phyloP scores from a whole-genome alignment of 768 basidiomycete genomes.

The Grammothele lineata region DNA sequence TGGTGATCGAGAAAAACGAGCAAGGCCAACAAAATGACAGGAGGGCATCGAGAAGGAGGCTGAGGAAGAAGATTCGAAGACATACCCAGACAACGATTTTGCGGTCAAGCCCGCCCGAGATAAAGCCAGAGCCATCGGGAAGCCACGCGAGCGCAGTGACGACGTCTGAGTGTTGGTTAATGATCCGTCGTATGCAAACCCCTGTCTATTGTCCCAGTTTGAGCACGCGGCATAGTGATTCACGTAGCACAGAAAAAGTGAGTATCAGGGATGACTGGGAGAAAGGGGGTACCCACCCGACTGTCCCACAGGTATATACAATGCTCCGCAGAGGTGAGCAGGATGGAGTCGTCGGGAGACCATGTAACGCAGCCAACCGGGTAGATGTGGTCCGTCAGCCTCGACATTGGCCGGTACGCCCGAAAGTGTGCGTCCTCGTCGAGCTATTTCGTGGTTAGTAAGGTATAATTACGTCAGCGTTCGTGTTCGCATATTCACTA shows the following conservation, averaged over 20 bases:
- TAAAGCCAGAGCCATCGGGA: constrained; percentile 84
- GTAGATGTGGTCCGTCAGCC: constrained; percentile 73
- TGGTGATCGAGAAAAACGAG: not conserved
- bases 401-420: constrained; percentile 56
- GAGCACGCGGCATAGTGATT: constrained; percentile 3
- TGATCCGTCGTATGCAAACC: constrained; percentile 54
- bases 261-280: constrained; percentile 2
- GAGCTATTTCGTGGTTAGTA: too few species aligned
- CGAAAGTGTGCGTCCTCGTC: constrained; percentile 46
- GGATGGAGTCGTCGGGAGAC: constrained; percentile 83
- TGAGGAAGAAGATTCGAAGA: too few species aligned
- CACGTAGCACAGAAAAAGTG: too few species aligned
- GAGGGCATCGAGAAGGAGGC: too few species aligned
- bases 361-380: constrained; percentile 82
- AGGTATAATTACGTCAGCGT: constrained; percentile 15
- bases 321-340: constrained; percentile 82
- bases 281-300: constrained; percentile 49
- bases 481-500: constrained; percentile 4
- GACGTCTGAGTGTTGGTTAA: constrained; percentile 75
- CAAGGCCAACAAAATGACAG: too few species aligned
- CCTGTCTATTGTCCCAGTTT: constrained; percentile 61
- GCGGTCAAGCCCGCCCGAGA: constrained; percentile 85
- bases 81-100: constrained; percentile 81
- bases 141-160: constrained; percentile 90
- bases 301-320: constrained; percentile 87